Conservation (phyloP, 2,329 filamentous ascomycete genomes). For the Pestalotiopsis sp. region DNA sequence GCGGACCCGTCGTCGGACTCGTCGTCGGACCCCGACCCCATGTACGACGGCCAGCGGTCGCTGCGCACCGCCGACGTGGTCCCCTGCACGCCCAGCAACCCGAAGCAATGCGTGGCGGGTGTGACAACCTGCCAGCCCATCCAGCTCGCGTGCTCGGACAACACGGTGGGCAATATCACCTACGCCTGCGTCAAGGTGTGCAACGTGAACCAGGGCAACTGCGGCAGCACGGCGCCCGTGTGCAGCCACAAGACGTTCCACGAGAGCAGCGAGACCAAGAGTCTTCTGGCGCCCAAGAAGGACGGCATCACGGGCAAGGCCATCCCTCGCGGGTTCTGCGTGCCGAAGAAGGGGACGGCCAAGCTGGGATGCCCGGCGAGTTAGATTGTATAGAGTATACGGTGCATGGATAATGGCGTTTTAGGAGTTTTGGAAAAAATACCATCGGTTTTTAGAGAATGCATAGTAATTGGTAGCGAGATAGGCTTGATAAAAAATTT, state of each 20-base stretch:
- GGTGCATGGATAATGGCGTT: background rate
- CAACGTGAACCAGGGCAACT: background rate
- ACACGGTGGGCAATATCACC: too few relatives aligned
- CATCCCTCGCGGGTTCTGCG: background rate
- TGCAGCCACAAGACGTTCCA: background rate
- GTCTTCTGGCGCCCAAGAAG: background rate
- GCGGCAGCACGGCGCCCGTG: background rate
- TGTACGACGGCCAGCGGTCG: background rate
- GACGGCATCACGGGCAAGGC: background rate
- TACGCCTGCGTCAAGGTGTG: constrained; percentile 1
- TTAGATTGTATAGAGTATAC: background rate
- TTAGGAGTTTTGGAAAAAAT: background rate
- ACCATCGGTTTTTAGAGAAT: background rate
- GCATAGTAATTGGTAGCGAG: too few relatives aligned
- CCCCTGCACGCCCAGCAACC: background rate
- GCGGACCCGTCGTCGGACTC: background rate
- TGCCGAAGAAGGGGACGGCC: background rate
- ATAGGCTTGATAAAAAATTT: too few relatives aligned
- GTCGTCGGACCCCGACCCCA: background rate
- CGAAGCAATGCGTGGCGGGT: background rate
- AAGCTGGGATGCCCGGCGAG: background rate
- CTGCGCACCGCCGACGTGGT: background rate
- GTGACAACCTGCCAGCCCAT: background rate
- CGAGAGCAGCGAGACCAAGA: background rate
- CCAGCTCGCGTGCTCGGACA: background rate